Evolutionary conservation across 2,329 filamentous ascomycete species (phyloP), one percentile per base, ranked within the genome.

Genomic region (Aspergillus spinulosporus): DNA sequence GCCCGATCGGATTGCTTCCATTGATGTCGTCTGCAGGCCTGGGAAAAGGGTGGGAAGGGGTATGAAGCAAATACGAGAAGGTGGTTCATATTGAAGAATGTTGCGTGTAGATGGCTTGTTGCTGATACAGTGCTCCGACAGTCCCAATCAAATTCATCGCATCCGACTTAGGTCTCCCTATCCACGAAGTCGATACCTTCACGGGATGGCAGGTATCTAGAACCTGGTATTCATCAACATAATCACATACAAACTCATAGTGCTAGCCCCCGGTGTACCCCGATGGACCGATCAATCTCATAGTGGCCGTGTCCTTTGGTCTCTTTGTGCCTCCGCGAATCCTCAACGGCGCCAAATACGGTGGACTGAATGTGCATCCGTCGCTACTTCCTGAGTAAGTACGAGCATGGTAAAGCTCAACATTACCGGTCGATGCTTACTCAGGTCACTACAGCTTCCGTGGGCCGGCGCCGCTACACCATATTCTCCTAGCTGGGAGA

Each of bases 231-330:
- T 21, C 47, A 28, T 5, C 40, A 26, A 31, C 32, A 14, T 46
- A 29, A 29, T 48, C 52, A n/a, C 32, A 14, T 60, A 2, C 59
- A 14, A 44, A 57, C 63, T 69, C 40, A 68, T 57, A 26, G 21
- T 53, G 39, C 28, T 62, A 88, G 81, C 80, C 87, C 34, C 87
- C 87, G 0, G 67, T 69, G 43, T 68, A 77, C 2, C 52, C 76
- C 12, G 68, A 65, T 36, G 66, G 71, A 29, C 64, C 76, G 28
- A 85, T 86, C 62, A 92, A 97, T 71, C 79, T 99, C 57, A 83
- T 99, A 63, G 80, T 97, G 45, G 92, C 92, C 47, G 94, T 97
- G 3, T 97, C 94, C 0, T 99, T 97, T 74, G 94, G 94, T 2
- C 82, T 96, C 5, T 88, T 97, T 59, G 87, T 99, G 1, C 94